Evolutionary conservation across 208 protist species (phyloP), one percentile per base, ranked within the genome.

Genomic region (Crithidia thermophila): DNA sequence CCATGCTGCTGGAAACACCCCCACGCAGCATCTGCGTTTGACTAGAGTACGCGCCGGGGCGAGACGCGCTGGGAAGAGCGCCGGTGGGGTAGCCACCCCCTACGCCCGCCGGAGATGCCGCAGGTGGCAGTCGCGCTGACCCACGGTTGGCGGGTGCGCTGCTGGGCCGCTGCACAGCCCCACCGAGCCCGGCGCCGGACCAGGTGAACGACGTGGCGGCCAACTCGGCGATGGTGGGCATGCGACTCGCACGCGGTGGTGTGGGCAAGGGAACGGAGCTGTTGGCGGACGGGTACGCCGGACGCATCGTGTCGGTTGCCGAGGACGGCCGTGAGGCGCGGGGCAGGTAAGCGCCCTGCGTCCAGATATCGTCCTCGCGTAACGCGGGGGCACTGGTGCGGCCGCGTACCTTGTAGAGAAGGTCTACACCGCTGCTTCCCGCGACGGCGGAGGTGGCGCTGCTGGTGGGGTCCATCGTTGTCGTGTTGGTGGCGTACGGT

Each of bases 261-360:
- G 8, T 28, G 34, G 28, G 36, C 11, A 18, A 6, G 4, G 20
- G 52, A 10, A n/a, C n/a, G n/a, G n/a, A n/a, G n/a, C n/a, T n/a
- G n/a, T n/a, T n/a, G n/a, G n/a, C n/a, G n/a, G n/a, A n/a, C n/a
- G n/a, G n/a, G n/a, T n/a, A n/a, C n/a, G n/a, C n/a, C n/a, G n/a
- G n/a, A n/a, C n/a, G n/a, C n/a, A n/a, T n/a, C n/a, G n/a, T 31
- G 34, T 4, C 52, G 16, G 50, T 43, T 3, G 49, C 47, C 18
- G 60, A 74, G 2, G 60, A 49, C 0, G 45, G 43, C 4, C 51
- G 60, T 2, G 25, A 49, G 9, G 69, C 20, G n/a, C 60, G 60
- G 0, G 69, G 69, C 20, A 75, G 69, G 56, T 75, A 75, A 11
- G 64, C 58, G 0, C 60, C 69, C 18, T 57, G 59, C 0, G 39